Base-by-base conservation (phyloP, 208 protist genomes). In the Leishmania braziliensis region DNA sequence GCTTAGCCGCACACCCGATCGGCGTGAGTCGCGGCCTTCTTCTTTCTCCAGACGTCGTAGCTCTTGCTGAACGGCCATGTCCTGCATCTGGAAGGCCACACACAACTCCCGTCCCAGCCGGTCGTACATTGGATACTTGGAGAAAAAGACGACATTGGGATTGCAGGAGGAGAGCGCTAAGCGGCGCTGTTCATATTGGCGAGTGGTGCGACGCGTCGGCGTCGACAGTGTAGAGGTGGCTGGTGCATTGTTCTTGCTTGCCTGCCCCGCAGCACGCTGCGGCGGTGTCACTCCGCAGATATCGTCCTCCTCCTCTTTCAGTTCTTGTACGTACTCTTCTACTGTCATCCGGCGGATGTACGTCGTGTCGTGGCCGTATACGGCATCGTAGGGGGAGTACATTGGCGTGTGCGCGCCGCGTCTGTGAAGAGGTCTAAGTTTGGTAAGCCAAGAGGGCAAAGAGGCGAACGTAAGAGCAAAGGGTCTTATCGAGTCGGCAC, bases 41-140 rank as follows among this genome's bases (percentile, higher is more conserved):
- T 84, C 74, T 5, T 33, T 50, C 60, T 75, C 77, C 23, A 97
- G 78, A 4, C 94, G 89, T 3, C 85, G 84, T 23, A 91, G 54
- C 83, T 97, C 92, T 68, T 91, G 83, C 73, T 90, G 84, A 73
- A 95, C 84, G n/a, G 87, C 85, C 86, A 88, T 89, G 82, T 96
- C 92, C 46, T 95, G 89, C 36, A 95, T 89, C 77, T 97, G 94
- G 75, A 93, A 94, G 36, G 91, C 66, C 16, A 97, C 90, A 62
- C 87, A 97, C 48, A 97, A 86, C 82, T 97, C 92, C 60, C 87
- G 89, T 9, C 94, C 94, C 50, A 91, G 86, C 20, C 88, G 86
- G 80, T 97, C 92, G 75, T 91, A 89, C 68, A 94, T 79, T 1
- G 94, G 94, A 77, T 91, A 97, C 72, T 91, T 91, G 50, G 90